Percentiles rank a stretch among this genome's conserved stretches.
Evolutionary conservation across 352 stramenopile genomes (phyloP).

Genomic region (Saprolegnia diclina): DNA sequence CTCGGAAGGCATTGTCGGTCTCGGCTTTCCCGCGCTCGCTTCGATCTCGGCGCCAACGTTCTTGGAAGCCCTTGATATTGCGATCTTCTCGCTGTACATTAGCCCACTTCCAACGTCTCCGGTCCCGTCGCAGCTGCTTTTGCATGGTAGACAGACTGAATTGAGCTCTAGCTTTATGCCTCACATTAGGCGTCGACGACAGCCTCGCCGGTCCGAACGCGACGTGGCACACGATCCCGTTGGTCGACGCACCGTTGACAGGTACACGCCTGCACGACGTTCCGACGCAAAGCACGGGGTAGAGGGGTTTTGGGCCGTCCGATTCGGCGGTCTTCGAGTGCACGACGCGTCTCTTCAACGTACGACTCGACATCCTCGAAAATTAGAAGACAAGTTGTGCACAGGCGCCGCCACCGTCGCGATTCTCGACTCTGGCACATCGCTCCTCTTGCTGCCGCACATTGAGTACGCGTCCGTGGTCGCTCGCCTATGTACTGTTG

Average conservation of each 20-base stretch:
- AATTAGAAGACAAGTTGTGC: not conserved
- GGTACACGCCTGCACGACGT: not conserved
- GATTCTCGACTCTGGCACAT: conserved; percentile 66
- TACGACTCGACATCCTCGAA: not conserved
- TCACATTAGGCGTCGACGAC: conserved; percentile 41
- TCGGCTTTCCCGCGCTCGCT: conserved; percentile 48
- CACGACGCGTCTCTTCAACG: not conserved
- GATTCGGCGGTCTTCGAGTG: conserved; percentile 29
- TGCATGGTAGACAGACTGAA: not conserved
- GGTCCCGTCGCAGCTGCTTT: conserved; percentile 44
- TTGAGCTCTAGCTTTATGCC: no score
- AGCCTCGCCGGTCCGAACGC: conserved; percentile 32
- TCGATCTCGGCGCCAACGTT: conserved; percentile 51
- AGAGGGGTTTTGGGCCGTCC: conserved; percentile 57
- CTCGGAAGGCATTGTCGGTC: conserved; percentile 58
- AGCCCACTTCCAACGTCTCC: conserved; percentile 47
- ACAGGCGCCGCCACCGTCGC: conserved; percentile 32
- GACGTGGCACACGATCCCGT: conserved; percentile 46
- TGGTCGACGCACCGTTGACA: conserved; percentile 38
- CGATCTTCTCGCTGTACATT: conserved; percentile 60
- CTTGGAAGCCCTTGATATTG: conserved; percentile 30
- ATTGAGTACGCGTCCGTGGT: conserved; percentile 42
- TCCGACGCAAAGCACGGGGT: not conserved
- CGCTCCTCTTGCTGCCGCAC: conserved; percentile 48
- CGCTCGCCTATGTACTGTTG: conserved; percentile 30